Conservation (phyloP, 2,329 filamentous ascomycete species). For the Trichoderma sp. region DNA sequence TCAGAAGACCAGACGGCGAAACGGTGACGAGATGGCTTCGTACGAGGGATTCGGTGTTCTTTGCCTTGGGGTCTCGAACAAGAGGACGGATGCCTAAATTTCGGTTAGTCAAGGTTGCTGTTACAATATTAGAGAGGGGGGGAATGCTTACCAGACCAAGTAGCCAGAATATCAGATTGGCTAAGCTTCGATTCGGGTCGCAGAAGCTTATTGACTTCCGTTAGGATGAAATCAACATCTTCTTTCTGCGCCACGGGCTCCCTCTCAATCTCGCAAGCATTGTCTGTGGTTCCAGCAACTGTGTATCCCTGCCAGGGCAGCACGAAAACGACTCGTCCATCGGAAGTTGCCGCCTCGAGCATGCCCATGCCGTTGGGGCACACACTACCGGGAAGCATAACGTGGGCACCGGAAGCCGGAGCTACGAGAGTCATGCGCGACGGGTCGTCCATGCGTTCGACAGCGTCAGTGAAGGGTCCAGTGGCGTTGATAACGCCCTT, state of each 20-base stretch:
- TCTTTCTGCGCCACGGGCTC: conserved; percentile 71
- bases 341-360: conserved; percentile 76
- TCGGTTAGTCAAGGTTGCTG: conserved; percentile 23
- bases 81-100: conserved; percentile 64
- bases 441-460: conserved; percentile 77
- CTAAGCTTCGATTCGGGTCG: conserved; percentile 72
- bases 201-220: conserved; percentile 72
- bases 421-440: conserved; percentile 68
- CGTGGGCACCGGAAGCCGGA: conserved; percentile 77
- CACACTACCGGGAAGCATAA: conserved; percentile 76
- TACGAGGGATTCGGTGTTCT: conserved; percentile 78
- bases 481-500: conserved; percentile 83
- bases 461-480: conserved; percentile 75
- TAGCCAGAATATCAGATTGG: conserved; percentile 71
- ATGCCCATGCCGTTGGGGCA: conserved; percentile 78
- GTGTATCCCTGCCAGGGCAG: conserved; percentile 85
- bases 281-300: conserved; percentile 79
- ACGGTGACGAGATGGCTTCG: conserved; percentile 77
- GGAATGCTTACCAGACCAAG: conserved; percentile 65
- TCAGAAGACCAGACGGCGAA: conserved; percentile 71
- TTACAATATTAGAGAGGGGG: neutral
- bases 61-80: conserved; percentile 75
- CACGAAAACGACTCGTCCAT: conserved; percentile 86
- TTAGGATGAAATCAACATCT: conserved; percentile 79
- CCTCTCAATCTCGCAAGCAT: conserved; percentile 62